Evolutionary conservation across 2,329 filamentous ascomycete genomes (phyloP), one percentile per base, ranked within the genome.

Genomic region (Trichophyton schoenleinii): DNA sequence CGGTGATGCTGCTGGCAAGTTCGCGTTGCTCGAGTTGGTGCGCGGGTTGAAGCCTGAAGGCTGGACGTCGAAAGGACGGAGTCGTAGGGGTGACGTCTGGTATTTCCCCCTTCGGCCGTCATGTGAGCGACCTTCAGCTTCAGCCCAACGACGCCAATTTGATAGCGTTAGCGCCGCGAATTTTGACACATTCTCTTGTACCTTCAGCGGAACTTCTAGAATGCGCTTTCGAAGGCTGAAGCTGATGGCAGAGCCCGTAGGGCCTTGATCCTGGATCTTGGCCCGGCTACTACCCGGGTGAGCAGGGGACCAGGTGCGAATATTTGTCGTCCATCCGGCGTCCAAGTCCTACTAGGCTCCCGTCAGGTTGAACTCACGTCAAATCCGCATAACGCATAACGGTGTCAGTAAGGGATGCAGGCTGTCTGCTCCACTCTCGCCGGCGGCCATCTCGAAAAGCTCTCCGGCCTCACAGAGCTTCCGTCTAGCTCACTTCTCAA

Each of bases 211-310:
- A 34, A 11, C 52, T 55, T 55, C 28, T 55, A n/a, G 52, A 55
- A 55, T 38, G 4, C 28, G 28, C 52, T n/a, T n/a, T 55, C 52
- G 52, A 36, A 55, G 25, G 8, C 52, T 28, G 52, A 36, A 36
- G 13, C n/a, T 28, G 15, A 34, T 28, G 52, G 28, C n/a, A 55
- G 52, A 55, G 52, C 49, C 34, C 34, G 52, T 18, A 38, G 11
- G n/a, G 48, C 48, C 25, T 22, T 20, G 28, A 55, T n/a, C 52
- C 31, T 28, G 48, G 38, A 22, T 8, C 55, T 58, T 58, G 55
- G 55, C 55, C 41, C 55, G 55, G 55, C 41, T 58, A 38, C 55
- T 58, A 58, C 44, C 55, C 55, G 55, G 18, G 9, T 25, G 18
- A 58, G 41, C 55, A 58, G 55, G 55, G 55, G 3, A 44, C 41